Base-by-base conservation (phyloP, 495 filamentous ascomycete species). In the Hypoxylon intermedium region DNA sequence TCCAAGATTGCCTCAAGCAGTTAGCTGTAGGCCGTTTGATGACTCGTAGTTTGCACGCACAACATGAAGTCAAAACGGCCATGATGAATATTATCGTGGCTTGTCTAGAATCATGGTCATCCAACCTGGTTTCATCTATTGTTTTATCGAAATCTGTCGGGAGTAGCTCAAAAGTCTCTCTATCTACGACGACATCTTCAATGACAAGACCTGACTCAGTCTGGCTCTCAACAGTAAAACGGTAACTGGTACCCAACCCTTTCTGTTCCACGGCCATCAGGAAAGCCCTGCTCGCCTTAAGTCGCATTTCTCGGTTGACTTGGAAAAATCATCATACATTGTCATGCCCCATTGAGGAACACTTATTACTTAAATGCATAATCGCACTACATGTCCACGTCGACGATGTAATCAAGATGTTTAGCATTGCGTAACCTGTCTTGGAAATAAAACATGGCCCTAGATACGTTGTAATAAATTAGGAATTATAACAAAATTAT, bases 1-100 rank as follows among this genome's bases (percentile, higher is more conserved):
- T 63, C 59, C 50, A 13, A 45, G 15, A 45, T 41, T 57, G 19
- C 59, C 53, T 57, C 33, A 55, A 40, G 37, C 43, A 54, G 58
- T 28, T 62, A 62, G 51, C 36, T 26, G 15, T 43, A 9, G 12
- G 5, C 26, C 7, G 34, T n/a, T 50, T 21, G 6, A 28, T 16
- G 11, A 26, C 24, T 26, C 24, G 24, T 26, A 26, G 24, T n/a
- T n/a, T n/a, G n/a, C n/a, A n/a, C n/a, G n/a, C n/a, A n/a, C n/a
- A n/a, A n/a, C n/a, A n/a, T n/a, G n/a, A n/a, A n/a, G n/a, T n/a
- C n/a, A n/a, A n/a, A n/a, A n/a, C n/a, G n/a, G n/a, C n/a, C n/a
- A n/a, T n/a, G n/a, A n/a, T n/a, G n/a, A n/a, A n/a, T n/a, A n/a
- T n/a, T n/a, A n/a, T n/a, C n/a, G 24, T 26, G 7, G 24, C 24